These are phyloP conservation scores for Coemansia sp. DNA, from an alignment of 192 early-diverging fungal species.

Conservation along the genomic window DNA sequence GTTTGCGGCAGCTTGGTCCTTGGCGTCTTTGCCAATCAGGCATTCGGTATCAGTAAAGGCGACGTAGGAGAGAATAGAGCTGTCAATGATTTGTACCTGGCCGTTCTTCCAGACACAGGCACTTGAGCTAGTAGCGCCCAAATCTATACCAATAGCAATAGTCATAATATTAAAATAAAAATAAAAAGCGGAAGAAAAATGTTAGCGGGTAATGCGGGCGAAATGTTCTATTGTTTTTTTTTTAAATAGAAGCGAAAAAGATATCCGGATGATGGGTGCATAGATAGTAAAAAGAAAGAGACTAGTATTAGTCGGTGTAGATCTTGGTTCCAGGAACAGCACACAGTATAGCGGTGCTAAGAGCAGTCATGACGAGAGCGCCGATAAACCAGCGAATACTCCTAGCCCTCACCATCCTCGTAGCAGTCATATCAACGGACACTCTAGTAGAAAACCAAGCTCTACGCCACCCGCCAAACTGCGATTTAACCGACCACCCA, in stretches of 20 bases:
- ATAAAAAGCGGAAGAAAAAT: too few species aligned
- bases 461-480: conserved; percentile 40
- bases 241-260: not conserved
- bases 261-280: not conserved
- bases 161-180: too few species aligned
- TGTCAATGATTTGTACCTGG: conserved; percentile 91
- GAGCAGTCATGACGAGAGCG: conserved; percentile 45
- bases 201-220: too few species aligned
- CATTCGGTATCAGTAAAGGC: conserved; percentile 95
- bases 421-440: conserved; percentile 51
- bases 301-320: conserved; percentile 27
- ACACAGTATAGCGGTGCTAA: conserved; percentile 49
- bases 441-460: conserved; percentile 49
- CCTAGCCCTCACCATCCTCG: conserved; percentile 47
- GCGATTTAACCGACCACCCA: conserved; percentile 17
- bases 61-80: conserved; percentile 95
- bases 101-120: conserved; percentile 69
- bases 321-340: conserved; percentile 53
- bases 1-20: conserved; percentile 98
- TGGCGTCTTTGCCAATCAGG: conserved; percentile 97
- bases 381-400: conserved; percentile 55
- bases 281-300: conserved; percentile 10
- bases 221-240: too few species aligned
- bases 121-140: conserved; percentile 60
- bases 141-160: conserved; percentile 60